Evolutionary conservation across 176 grass and related monocot species (phyloP).

Genomic region (Microstegium vimineum): DNA sequence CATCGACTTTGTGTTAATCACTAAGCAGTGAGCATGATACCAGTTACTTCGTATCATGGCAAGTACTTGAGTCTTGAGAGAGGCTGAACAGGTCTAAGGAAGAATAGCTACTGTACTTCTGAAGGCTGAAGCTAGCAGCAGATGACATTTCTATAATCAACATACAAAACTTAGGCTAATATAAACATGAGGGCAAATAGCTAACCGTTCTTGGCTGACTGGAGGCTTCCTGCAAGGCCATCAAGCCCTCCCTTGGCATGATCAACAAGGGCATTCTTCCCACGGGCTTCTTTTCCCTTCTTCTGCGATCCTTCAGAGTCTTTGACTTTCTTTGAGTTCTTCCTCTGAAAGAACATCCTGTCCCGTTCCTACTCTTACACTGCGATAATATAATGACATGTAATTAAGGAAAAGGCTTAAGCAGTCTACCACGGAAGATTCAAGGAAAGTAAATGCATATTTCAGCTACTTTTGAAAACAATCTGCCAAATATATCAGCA

Average conservation of each 20-base stretch:
- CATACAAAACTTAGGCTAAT: not conserved
- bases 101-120: not conserved
- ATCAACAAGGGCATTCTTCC: conserved; percentile 35
- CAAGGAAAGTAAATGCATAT: not conserved
- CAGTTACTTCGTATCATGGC: not conserved
- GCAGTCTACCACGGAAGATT: not conserved
- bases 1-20: not conserved
- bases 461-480: not conserved
- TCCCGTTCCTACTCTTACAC: conserved; percentile 14
- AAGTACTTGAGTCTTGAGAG: not conserved
- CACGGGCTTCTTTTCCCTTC: conserved; percentile 31
- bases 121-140: not conserved
- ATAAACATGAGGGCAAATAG: not conserved
- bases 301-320: conserved; percentile 24
- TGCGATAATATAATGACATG: conserved; percentile 7
- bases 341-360: conserved; percentile 46
- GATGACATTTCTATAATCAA: not conserved
- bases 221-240: conserved; percentile 28
- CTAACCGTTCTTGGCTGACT: conserved; percentile 35
- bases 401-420: not conserved
- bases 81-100: not conserved
- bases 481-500: not conserved
- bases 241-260: conserved; percentile 46
- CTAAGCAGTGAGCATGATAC: not conserved
- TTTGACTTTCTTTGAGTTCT: conserved; percentile 50